Base-by-base conservation (phyloP, 2,329 filamentous ascomycete genomes). In the Trichoderma pleuroti region DNA sequence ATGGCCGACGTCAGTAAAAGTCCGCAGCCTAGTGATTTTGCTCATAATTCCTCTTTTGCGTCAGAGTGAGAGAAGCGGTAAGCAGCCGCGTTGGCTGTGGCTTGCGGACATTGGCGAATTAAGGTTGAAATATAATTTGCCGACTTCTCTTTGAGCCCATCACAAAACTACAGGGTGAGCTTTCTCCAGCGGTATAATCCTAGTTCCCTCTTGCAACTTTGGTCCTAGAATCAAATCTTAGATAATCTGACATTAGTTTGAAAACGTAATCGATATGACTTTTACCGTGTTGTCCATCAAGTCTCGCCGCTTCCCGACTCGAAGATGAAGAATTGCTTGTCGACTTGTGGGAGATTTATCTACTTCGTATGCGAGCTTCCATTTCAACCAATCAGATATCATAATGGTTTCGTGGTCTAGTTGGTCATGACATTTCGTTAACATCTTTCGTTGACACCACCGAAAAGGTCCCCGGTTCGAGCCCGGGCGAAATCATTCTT, bases 391-490 rank as follows among this genome's bases (percentile, higher is more conserved):
- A 69, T 71, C 59, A 69, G 26, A 24, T 69, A 10, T 24, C 54
- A 36, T n/a, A 7, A 69, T 71, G 70, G 70, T 71, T 70, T 71
- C 70, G 70, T 71, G 66, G 70, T 71, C 70, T 71, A 71, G 70
- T 70, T 71, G 70, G 70, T 71, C 52, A 71, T 71, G 70, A 69
- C 70, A 71, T 71, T 69, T 71, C 70, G 70, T 69, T 71, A 68
- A 71, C 70, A 70, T 36, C 62, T 28, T 71, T 64, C 61, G 69
- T 71, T 71, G 62, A 71, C 69, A 36, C 69, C 69, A 71, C 70
- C 70, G 65, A 71, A 69, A 71, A 71, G 70, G 70, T 71, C 70
- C 70, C 70, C 70, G 70, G 70, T 71, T 71, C 66, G 70, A 71
- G 70, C 70, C 70, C 70, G 70, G 70, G 70, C 70, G 70, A 69